phyloP scores from a whole-genome alignment of 176 grass and related monocot species.

The Oryza brachyantha region DNA sequence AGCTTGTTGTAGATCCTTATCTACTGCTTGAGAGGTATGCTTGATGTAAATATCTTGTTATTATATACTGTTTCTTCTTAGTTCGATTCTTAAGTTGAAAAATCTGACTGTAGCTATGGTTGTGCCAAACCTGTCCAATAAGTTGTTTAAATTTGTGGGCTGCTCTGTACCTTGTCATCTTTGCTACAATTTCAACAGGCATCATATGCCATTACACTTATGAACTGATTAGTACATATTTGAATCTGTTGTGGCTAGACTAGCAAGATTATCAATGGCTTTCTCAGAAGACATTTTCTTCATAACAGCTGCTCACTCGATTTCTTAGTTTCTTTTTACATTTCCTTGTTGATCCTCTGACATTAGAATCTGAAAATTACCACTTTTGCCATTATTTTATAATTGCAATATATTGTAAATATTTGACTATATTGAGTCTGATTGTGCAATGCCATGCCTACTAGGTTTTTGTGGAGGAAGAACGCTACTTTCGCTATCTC shows the following conservation, averaged over 20 bases:
- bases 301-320: background rate
- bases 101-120: background rate
- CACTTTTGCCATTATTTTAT: background rate
- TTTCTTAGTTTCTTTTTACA: background rate
- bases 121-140: background rate
- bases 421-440: background rate
- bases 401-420: background rate
- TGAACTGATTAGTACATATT: background rate
- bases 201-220: background rate
- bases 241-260: background rate
- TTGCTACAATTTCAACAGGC: background rate
- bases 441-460: background rate
- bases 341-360: background rate
- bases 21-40: constrained; percentile 90
- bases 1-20: constrained; percentile 82
- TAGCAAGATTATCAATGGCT: background rate
- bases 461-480: constrained; percentile 95
- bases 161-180: background rate
- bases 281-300: background rate
- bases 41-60: constrained; percentile 28
- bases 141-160: background rate
- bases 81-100: constrained; percentile 6
- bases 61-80: background rate
- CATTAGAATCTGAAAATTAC: background rate
- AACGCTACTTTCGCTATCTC: constrained; percentile 83